Evolutionary conservation across 805 yeast genomes (phyloP).

Genomic region (Suhomyces tanzawaensis): DNA sequence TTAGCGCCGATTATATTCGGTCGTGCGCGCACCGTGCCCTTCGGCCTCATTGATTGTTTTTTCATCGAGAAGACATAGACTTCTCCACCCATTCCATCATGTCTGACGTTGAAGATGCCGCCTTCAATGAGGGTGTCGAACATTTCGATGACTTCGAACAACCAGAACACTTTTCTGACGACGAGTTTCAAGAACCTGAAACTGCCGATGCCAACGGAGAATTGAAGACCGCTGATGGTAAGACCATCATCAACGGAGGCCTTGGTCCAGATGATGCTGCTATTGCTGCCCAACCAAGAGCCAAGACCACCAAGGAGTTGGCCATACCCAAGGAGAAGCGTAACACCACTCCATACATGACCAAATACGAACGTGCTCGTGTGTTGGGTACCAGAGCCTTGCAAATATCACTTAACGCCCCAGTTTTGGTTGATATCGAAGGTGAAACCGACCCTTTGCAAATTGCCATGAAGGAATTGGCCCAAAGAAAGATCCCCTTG

Average conservation of each 20-base stretch:
- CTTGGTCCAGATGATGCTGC: constrained; percentile 53
- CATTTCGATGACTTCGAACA: constrained; percentile 80
- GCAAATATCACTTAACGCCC: constrained; percentile 97
- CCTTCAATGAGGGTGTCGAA: constrained; percentile 68
- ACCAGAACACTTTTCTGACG: constrained; percentile 74
- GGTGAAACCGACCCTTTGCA: constrained; percentile 99
- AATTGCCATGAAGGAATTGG: constrained; percentile 94
- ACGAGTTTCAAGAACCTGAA: constrained; percentile 48
- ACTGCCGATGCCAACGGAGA: constrained; percentile 25
- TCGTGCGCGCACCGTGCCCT: constrained; percentile 1
- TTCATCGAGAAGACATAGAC: background rate
- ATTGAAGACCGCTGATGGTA: constrained; percentile 64
- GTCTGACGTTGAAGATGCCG: constrained; percentile 45
- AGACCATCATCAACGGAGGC: constrained; percentile 70
- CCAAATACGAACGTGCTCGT: constrained; percentile 97
- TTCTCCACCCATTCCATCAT: constrained; percentile 15
- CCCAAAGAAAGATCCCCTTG: constrained; percentile 92
- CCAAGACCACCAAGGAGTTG: constrained; percentile 69
- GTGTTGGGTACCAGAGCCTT: constrained; percentile 96
- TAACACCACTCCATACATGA: constrained; percentile 97
- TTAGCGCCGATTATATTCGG: background rate
- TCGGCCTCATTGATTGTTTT: background rate
- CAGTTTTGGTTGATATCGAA: constrained; percentile 95
- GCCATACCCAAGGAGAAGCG: constrained; percentile 88
- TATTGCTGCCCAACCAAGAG: constrained; percentile 30